Evolutionary conservation across 2,329 filamentous ascomycete species (phyloP).

Genomic region (Pyrenophora seminiperda): DNA sequence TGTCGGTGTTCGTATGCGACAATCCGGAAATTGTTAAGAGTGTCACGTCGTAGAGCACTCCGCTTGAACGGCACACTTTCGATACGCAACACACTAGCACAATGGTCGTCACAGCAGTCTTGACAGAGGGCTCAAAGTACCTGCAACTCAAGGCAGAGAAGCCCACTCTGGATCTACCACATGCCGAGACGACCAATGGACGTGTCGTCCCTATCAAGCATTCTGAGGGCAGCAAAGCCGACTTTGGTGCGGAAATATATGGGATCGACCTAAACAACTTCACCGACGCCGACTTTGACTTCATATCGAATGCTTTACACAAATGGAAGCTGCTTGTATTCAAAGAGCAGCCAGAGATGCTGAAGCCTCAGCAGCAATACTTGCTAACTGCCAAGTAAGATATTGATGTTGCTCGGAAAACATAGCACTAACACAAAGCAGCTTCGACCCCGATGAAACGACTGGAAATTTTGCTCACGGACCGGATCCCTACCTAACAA

Average conservation of each 20-base stretch:
- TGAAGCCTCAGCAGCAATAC: slow-evolving; percentile 15
- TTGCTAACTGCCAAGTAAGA: slow-evolving; percentile 10
- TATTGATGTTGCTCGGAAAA: background rate
- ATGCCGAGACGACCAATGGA: slow-evolving; percentile 9
- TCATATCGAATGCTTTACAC: slow-evolving; percentile 11
- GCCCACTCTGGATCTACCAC: slow-evolving; percentile 6
- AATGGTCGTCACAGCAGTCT: slow-evolving; percentile 2
- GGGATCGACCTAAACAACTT: slow-evolving; percentile 20
- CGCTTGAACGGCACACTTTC: background rate
- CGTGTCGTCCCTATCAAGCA: slow-evolving; percentile 12
- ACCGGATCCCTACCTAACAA: slow-evolving; percentile 12
- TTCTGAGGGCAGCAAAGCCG: slow-evolving; percentile 4
- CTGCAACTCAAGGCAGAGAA: background rate
- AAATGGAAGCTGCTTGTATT: slow-evolving; percentile 15
- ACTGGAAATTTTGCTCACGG: slow-evolving; percentile 19
- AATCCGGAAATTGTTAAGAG: no score
- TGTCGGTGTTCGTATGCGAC: no score
- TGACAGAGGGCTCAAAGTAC: background rate
- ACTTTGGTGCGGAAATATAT: slow-evolving; percentile 18
- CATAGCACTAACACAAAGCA: background rate
- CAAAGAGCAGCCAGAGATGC: slow-evolving; percentile 17
- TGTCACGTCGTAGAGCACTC: background rate
- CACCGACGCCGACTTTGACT: slow-evolving; percentile 17
- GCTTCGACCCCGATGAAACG: slow-evolving; percentile 18
- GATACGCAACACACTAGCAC: background rate